Evolutionary conservation across 805 yeast species (phyloP), one percentile per base, ranked within the genome.

Genomic region (Candida insectorum): DNA sequence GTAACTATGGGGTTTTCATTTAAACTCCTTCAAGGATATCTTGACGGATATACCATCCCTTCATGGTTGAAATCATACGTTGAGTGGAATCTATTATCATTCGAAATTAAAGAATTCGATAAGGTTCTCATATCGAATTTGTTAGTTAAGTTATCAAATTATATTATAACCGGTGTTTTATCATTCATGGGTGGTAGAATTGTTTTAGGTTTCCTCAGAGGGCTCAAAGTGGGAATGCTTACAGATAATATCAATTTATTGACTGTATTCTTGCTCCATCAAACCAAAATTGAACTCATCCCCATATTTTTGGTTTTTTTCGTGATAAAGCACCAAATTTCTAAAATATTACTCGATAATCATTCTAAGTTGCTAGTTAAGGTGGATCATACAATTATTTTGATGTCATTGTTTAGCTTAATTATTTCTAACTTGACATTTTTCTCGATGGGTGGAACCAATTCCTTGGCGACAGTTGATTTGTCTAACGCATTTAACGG

Each of bases 401-500:
- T 58, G 11, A 33, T 53, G 1, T 39, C 72, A 0, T 26, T 65
- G 3, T 57, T 71, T 37, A 59, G 62, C 2, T 43, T 87, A 3
- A 54, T 82, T 15, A 44, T 87, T 30, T 94, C 87, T 52, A 80
- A 86, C 45, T 63, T 87, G 26, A 62, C 88, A 0, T 93, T 91
- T 53, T 93, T 85, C 62, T 85, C 85, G 14, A 70, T 83, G 54
- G 97, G 97, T 0, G 86, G 85, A 31, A 88, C 97, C 0, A 93
- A 93, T 51, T 86, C 96, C 24, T 70, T 93, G 45, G 91, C 97
- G 0, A 82, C 97, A 0, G 79, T 93, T 15, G 97, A 91, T 49
- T 68, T 93, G 16, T 77, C 95, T 0, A 89, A 91, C 53, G 89
- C 96, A 0, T 93, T 93, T 57, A 91, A 91, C 52, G 98, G 98